Evolutionary conservation across 371 early-diverging fungal genomes (phyloP), one percentile per base, ranked within the genome.

Genomic region (Fennellomyces sp.): DNA sequence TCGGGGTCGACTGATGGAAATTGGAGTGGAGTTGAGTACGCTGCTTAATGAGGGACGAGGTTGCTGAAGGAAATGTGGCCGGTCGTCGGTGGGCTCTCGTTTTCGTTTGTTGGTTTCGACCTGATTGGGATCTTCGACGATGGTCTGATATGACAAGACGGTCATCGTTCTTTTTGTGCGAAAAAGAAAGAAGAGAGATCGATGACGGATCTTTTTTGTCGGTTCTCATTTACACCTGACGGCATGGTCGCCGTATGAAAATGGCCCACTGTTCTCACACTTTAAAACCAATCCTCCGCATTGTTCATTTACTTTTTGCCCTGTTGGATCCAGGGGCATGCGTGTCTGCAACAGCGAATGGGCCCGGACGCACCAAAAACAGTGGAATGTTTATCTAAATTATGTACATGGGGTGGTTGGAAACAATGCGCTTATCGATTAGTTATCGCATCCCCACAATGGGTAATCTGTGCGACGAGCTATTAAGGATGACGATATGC

Each of bases 211-310:
- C n/a, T 21, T 17, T 45, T 23, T 21, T 45, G n/a, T n/a, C n/a
- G n/a, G n/a, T n/a, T n/a, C n/a, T n/a, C n/a, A n/a, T n/a, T 45
- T 45, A 25, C 45, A 45, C 45, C 45, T 45, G 45, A 45, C 23
- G 21, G 23, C 8, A 23, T 5, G 17, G 21, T 17, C 45, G 45
- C 45, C 5, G 45, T 45, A 23, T 45, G 45, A 45, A 45, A n/a
- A n/a, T n/a, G n/a, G 17, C 23, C 5, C 45, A 45, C n/a, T 45
- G 12, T 23, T 45, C 45, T 23, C 45, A 45, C 45, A 45, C 45
- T 1, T n/a, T n/a, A n/a, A n/a, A n/a, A n/a, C n/a, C n/a, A n/a
- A n/a, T n/a, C n/a, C n/a, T n/a, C n/a, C n/a, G n/a, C n/a, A n/a
- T n/a, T n/a, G n/a, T n/a, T n/a, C n/a, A n/a, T n/a, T n/a, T n/a